phyloP scores from a whole-genome alignment of 2,329 filamentous ascomycete genomes.

The Stachybotrys chartarum region DNA sequence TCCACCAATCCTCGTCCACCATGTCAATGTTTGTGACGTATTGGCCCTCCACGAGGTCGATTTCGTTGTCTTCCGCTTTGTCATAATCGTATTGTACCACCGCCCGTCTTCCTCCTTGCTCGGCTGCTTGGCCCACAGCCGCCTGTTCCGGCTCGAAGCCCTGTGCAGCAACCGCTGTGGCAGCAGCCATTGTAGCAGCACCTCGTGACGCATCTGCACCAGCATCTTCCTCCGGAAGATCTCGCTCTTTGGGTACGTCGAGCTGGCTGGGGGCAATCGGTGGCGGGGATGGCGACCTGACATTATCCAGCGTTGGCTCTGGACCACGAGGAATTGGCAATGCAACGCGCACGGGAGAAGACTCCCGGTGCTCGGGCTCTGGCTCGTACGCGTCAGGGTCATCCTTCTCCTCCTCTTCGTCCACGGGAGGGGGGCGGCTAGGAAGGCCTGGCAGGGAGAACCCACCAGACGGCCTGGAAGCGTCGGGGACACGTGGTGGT shows the following conservation, averaged over 20 bases:
- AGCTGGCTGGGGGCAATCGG: conserved; percentile 59
- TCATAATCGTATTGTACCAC: conserved; percentile 92
- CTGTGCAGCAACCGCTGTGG: conserved; percentile 42
- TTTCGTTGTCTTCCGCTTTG: conserved; percentile 94
- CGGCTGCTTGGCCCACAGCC: conserved; percentile 23
- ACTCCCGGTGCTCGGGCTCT: conserved; percentile 38
- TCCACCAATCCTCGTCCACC: conserved; percentile 99
- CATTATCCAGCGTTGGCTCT: conserved; percentile 44
- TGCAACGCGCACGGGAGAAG: conserved; percentile 77
- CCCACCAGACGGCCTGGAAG: conserved; percentile 65
- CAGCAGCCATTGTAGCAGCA: conserved; percentile 29
- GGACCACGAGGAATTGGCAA: conserved; percentile 70
- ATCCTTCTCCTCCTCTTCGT: conserved; percentile 50
- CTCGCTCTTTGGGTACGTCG: conserved; percentile 56
- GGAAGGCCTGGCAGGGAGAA: conserved; percentile 75
- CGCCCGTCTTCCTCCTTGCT: conserved; percentile 59
- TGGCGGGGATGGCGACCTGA: conserved; percentile 40
- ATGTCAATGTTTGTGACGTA: conserved; percentile 88
- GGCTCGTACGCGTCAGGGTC: conserved; percentile 34
- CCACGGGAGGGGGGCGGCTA: conserved; percentile 47
- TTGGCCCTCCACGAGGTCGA: conserved; percentile 84
- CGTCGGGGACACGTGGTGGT: conserved; percentile 39
- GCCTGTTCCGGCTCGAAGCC: conserved; percentile 22
- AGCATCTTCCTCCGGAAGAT: conserved; percentile 57
- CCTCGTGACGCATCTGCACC: conserved; percentile 53